These are phyloP conservation scores for Chlamydomonas sphaeroides DNA, from an alignment of 139 green algal species.

Conservation along the genomic window DNA sequence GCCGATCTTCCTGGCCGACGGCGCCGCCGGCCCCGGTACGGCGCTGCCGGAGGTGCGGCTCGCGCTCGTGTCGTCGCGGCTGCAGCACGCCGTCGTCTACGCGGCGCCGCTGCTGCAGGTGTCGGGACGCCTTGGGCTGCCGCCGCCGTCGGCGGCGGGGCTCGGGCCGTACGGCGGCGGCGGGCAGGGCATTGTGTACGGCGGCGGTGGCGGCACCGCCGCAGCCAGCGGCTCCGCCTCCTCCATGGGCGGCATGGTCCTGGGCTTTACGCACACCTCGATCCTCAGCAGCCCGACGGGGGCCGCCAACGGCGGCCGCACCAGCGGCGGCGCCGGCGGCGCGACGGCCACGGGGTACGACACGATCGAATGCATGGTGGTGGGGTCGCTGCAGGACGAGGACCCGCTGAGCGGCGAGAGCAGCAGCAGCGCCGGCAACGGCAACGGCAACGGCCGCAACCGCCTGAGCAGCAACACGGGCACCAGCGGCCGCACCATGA, in stretches of 20 bases:
- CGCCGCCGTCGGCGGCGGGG: background rate
- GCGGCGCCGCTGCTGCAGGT: constrained; percentile 34
- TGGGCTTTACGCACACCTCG: no score
- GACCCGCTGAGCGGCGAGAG: constrained; percentile 1
- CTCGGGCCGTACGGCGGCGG: background rate
- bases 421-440: background rate
- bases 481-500: no score
- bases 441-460: background rate
- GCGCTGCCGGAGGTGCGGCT: constrained; percentile 48
- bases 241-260: no score
- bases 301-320: background rate
- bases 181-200: background rate
- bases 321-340: background rate
- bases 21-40: constrained; percentile 20
- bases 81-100: constrained; percentile 45
- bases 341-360: background rate
- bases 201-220: background rate
- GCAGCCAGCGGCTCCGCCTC: no score
- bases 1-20: constrained; percentile 43
- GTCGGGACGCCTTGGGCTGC: constrained; percentile 13
- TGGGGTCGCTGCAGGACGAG: background rate
- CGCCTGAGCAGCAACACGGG: no score
- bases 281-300: no score
- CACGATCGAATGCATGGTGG: constrained; percentile 21
- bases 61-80: constrained; percentile 48